Conservation (phyloP, 106 monocot genomes). For the Acorus gramineus region DNA sequence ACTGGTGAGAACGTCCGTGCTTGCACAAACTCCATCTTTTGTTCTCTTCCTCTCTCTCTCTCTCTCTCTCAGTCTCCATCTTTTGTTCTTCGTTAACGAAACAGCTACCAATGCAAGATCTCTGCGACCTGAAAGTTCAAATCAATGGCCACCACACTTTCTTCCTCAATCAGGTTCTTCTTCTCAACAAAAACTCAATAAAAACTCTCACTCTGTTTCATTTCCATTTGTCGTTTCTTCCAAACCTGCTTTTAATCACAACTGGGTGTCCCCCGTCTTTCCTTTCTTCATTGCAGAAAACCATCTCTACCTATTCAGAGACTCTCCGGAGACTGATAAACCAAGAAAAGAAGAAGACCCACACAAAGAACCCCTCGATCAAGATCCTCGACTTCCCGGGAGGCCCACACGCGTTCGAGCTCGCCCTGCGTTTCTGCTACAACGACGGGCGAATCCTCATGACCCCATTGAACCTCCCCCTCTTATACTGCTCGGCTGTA, state of each 20-base stretch:
- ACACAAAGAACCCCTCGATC: background rate
- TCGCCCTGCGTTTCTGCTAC: conserved; percentile 26
- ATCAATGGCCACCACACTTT: conserved; percentile 19
- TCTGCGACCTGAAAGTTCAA: conserved; percentile 9
- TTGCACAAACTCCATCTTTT: no score
- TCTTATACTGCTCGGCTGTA: conserved; percentile 16
- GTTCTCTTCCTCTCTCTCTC: no score
- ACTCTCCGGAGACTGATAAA: conserved; percentile 5
- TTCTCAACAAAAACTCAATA: background rate
- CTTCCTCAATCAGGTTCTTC: conserved; percentile 19
- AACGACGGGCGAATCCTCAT: conserved; percentile 18
- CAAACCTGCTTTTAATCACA: background rate
- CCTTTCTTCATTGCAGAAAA: conserved; percentile 4
- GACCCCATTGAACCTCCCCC: conserved; percentile 17
- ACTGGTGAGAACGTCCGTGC: no score
- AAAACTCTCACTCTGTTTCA: no score
- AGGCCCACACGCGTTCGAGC: conserved; percentile 22
- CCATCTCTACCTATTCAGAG: conserved; percentile 5
- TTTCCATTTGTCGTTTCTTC: background rate
- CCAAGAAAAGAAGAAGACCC: conserved; percentile 5
- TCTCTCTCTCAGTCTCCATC: no score
- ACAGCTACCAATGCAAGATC: background rate
- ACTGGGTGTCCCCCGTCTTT: background rate
- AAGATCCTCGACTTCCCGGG: conserved; percentile 16
- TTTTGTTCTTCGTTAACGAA: no score